Conservation (phyloP, 2,329 filamentous ascomycete genomes). For the Nakataea oryzae region DNA sequence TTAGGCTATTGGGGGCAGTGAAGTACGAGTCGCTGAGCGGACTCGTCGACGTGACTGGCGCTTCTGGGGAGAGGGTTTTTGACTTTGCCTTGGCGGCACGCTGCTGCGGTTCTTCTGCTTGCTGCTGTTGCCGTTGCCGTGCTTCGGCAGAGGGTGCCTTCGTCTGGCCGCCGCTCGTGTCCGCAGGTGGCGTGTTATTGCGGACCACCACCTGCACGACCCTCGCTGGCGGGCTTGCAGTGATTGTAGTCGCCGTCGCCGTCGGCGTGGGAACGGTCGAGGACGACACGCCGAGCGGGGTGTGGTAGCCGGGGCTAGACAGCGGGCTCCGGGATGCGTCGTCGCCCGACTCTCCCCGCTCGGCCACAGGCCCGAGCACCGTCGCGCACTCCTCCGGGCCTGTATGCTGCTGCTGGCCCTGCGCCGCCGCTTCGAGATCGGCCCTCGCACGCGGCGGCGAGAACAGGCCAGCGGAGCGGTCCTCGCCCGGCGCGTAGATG, state of each 20-base stretch:
- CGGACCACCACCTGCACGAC: not conserved
- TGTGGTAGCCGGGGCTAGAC: not conserved
- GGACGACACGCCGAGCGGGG: not conserved
- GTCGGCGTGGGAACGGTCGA: too few species aligned
- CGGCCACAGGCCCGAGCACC: slow-evolving; percentile 23
- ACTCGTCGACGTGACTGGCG: not conserved
- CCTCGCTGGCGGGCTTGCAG: not conserved
- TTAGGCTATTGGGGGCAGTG: not conserved
- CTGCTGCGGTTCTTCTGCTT: not conserved
- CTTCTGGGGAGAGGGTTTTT: not conserved
- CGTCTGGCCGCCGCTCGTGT: not conserved
- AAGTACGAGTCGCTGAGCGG: not conserved
- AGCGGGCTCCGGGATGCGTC: not conserved
- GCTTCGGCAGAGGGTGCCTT: not conserved
- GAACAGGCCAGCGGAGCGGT: not conserved
- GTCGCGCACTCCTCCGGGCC: slow-evolving; percentile 6
- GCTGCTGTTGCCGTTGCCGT: too few species aligned
- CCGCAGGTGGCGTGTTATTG: not conserved
- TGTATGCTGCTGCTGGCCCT: not conserved
- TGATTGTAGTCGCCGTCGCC: not conserved
- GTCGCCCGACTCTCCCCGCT: slow-evolving; percentile 20
- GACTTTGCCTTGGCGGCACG: too few species aligned
- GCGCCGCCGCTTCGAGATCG: slow-evolving; percentile 10
- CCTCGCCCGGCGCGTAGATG: slow-evolving; percentile 4
- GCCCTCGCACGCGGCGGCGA: not conserved